Evolutionary conservation across 1,284 basidiomycete genomes (phyloP), one percentile per base, ranked within the genome.

Genomic region (Ganoderma boninense): DNA sequence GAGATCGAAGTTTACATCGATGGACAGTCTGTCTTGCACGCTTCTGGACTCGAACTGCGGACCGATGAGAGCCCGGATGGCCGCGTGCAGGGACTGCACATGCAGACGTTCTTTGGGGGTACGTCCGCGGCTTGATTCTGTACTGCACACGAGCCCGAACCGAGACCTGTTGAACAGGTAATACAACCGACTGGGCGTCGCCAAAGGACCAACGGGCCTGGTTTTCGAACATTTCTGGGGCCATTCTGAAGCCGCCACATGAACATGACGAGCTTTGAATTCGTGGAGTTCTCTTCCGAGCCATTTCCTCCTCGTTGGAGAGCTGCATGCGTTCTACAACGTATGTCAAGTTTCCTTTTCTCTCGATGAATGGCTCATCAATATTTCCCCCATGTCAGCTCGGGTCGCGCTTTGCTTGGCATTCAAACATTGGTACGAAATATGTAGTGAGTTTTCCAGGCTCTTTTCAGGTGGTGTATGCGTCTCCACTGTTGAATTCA

Each of bases 91-190:
- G 90, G 90, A 4, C 83, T 89, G 76, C 90, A 91, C 76, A 89
- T 91, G 66, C 87, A 93, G 80, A 93, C 91, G 2, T 94, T 94
- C 83, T 94, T 94, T 70, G 92, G 91, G 69, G 90, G 90, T 89
- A 70, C 52, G 83, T 77, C 35, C 20, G 6, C 43, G 16, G 5
- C 32, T 65, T 18, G 16, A 52, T 57, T 20, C 29, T 16, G 44
- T 54, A 18, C 29, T 29, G 26, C 18, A 42, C 13, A 57, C 32
- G n/a, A 20, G 40, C 13, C 62, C 32, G n/a, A 20, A 54, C 64
- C 69, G 42, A 67, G 23, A 26, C 46, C 8, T 7, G 26, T 42
- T 49, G 65, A 26, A 11, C n/a, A 90, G 89, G 90, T 10, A 84
- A 87, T 72, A 81, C 81, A 18, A 69, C 79, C 7, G 87, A 89